Evolutionary conservation across 1,139 yeast genomes (phyloP).

Genomic region (Zygotorulaspora mrakii): DNA sequence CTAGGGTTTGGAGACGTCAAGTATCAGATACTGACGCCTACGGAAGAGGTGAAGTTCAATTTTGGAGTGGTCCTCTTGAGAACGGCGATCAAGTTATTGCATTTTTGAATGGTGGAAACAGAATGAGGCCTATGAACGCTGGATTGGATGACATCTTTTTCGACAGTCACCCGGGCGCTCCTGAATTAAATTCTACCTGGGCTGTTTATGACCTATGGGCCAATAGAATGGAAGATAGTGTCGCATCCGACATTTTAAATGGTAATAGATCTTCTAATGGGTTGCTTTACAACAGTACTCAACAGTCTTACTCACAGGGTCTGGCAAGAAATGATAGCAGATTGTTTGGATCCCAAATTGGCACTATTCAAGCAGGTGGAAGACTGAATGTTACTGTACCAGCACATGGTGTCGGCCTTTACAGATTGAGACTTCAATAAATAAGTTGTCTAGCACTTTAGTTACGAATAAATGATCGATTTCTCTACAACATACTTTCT

Average conservation of each 20-base stretch:
- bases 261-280: slow-evolving; percentile 3
- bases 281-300: slow-evolving; percentile 6
- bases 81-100: slow-evolving; percentile 29
- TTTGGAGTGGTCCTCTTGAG: slow-evolving; percentile 24
- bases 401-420: slow-evolving; percentile 10
- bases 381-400: slow-evolving; percentile 8
- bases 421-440: slow-evolving; percentile 7
- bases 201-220: slow-evolving; percentile 26
- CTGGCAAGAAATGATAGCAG: slow-evolving; percentile 10
- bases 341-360: slow-evolving; percentile 9
- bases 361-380: slow-evolving; percentile 3
- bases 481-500: no score
- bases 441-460: no score
- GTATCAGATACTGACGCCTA: slow-evolving; percentile 21
- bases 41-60: slow-evolving; percentile 24
- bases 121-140: slow-evolving; percentile 17
- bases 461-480: no score
- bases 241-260: slow-evolving; percentile 2
- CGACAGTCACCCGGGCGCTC: slow-evolving; percentile 17
- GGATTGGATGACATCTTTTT: slow-evolving; percentile 27
- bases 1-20: slow-evolving; percentile 23
- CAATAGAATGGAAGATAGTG: slow-evolving; percentile 5
- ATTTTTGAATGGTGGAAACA: slow-evolving; percentile 28
- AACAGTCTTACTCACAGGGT: slow-evolving; percentile 7
- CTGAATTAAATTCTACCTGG: slow-evolving; percentile 17